phyloP scores from a whole-genome alignment of 2,329 filamentous ascomycete species.

The Exophiala calicioides region DNA sequence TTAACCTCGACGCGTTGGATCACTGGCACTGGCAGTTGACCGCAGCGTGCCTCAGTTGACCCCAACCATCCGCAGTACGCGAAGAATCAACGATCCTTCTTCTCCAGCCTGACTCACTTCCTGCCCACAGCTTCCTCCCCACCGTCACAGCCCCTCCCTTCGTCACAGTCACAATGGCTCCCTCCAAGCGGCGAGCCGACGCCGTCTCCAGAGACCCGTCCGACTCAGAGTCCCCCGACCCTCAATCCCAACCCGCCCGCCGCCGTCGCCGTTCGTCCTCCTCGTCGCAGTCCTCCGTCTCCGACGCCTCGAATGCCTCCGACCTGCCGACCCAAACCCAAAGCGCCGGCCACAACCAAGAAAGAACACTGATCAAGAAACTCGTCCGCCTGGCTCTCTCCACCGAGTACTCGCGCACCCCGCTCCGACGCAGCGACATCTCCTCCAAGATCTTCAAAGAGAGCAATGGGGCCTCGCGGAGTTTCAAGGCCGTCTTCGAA shows the following conservation, averaged over 20 bases:
- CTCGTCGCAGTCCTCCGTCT: slow-evolving; percentile 10
- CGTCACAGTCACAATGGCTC: too few species aligned
- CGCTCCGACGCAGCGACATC: slow-evolving; percentile 61
- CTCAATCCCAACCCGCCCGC: slow-evolving; percentile 12
- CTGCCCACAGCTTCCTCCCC: too few species aligned
- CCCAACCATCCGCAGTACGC: too few species aligned
- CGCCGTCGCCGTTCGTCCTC: slow-evolving; percentile 19
- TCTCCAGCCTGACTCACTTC: too few species aligned
- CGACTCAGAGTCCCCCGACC: too few species aligned
- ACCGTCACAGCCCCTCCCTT: too few species aligned
- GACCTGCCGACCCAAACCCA: slow-evolving; percentile 6
- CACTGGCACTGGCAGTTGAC: too few species aligned
- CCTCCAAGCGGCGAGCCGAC: too few species aligned
- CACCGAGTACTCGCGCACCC: slow-evolving; percentile 60
- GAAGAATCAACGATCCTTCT: too few species aligned
- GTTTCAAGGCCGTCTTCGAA: slow-evolving; percentile 76
- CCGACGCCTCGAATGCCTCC: slow-evolving; percentile 14
- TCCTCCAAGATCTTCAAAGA: slow-evolving; percentile 69
- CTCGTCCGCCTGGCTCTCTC: slow-evolving; percentile 63
- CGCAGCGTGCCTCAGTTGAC: too few species aligned
- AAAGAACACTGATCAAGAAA: slow-evolving; percentile 57
- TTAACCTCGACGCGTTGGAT: too few species aligned
- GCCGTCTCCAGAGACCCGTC: too few species aligned
- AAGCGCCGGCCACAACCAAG: slow-evolving; percentile 20
- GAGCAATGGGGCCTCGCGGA: slow-evolving; percentile 45